Percentiles rank a stretch among this genome's conserved stretches.
Evolutionary conservation across 2,329 filamentous ascomycete genomes (phyloP).

Genomic region (Pezicula rhizophila): DNA sequence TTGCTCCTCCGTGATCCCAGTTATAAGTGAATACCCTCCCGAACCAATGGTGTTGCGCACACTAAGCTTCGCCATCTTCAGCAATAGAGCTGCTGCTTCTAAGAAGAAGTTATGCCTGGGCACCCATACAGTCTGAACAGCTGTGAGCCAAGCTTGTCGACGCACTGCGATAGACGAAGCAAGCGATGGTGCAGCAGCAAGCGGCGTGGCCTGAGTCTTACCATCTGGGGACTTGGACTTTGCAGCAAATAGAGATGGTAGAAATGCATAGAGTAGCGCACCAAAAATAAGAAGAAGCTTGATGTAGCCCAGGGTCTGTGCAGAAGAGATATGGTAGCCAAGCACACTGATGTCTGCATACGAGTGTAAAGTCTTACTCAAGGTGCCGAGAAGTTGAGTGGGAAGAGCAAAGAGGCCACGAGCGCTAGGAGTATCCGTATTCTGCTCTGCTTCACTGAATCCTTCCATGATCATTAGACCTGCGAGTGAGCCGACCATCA

Average conservation of each 20-base stretch:
- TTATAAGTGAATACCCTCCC: constrained; percentile 70
- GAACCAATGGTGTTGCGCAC: constrained; percentile 72
- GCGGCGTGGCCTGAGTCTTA: constrained; percentile 37
- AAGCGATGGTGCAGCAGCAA: constrained; percentile 58
- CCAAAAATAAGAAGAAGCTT: constrained; percentile 48
- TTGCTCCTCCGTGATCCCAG: constrained; percentile 75
- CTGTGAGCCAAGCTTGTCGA: constrained; percentile 85
- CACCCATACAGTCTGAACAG: constrained; percentile 87
- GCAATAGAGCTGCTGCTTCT: constrained; percentile 71
- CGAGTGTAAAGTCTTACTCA: constrained; percentile 38
- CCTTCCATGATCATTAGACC: constrained; percentile 90
- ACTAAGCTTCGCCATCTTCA: constrained; percentile 79
- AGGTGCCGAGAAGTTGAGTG: constrained; percentile 45
- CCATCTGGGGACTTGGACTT: constrained; percentile 43
- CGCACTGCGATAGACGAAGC: constrained; percentile 80
- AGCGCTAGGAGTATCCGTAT: constrained; percentile 56
- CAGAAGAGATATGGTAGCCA: constrained; percentile 44
- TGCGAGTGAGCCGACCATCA: constrained; percentile 89
- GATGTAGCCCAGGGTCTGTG: constrained; percentile 42
- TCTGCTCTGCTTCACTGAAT: constrained; percentile 55
- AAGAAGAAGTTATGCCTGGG: constrained; percentile 81
- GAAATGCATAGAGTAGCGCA: constrained; percentile 47
- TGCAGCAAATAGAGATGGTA: constrained; percentile 45
- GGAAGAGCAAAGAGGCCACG: constrained; percentile 63
- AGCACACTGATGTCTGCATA: constrained; percentile 40